Evolutionary conservation across 371 early-diverging fungal genomes (phyloP).

Genomic region (Mucor sp.): DNA sequence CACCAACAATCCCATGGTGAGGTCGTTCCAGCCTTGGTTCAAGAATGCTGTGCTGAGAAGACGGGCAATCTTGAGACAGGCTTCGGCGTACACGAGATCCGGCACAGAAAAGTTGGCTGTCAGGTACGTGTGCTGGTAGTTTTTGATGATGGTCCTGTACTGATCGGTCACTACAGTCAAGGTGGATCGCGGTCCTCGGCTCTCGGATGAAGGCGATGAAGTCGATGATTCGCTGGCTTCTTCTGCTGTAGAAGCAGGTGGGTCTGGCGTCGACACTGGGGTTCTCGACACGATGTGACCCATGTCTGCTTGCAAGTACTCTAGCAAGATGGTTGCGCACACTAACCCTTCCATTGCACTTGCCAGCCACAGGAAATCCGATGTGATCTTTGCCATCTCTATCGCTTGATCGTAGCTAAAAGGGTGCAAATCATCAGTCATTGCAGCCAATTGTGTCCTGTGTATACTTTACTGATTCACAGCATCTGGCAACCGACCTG

Average conservation of each 20-base stretch:
- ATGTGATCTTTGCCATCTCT: slow-evolving; percentile 65
- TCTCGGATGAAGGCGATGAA: background rate
- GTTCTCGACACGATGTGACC: slow-evolving; percentile 33
- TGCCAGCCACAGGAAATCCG: slow-evolving; percentile 80
- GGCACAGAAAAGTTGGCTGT: slow-evolving; percentile 15
- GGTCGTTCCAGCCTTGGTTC: slow-evolving; percentile 37
- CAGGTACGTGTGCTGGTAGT: slow-evolving; percentile 49
- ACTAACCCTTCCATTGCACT: slow-evolving; percentile 79
- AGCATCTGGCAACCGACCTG: slow-evolving; percentile 78
- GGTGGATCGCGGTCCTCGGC: background rate
- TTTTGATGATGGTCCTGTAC: slow-evolving; percentile 42
- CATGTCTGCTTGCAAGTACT: slow-evolving; percentile 65
- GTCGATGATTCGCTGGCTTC: background rate
- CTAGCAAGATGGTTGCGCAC: slow-evolving; percentile 65
- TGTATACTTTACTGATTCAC: slow-evolving; percentile 55
- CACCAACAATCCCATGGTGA: slow-evolving; percentile 5
- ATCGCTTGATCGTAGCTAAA: slow-evolving; percentile 69
- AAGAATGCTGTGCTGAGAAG: slow-evolving; percentile 36
- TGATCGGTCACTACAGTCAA: slow-evolving; percentile 24
- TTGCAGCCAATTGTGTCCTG: background rate
- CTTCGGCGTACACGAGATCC: slow-evolving; percentile 43
- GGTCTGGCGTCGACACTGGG: background rate
- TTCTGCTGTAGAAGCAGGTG: background rate
- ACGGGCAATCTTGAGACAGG: slow-evolving; percentile 47
- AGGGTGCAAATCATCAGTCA: background rate